A percentile compares a stretch with the other conserved stretches of the same genome.
Evolutionary conservation across 352 stramenopile species (phyloP).

Genomic region (Phytopythium sindhum): DNA sequence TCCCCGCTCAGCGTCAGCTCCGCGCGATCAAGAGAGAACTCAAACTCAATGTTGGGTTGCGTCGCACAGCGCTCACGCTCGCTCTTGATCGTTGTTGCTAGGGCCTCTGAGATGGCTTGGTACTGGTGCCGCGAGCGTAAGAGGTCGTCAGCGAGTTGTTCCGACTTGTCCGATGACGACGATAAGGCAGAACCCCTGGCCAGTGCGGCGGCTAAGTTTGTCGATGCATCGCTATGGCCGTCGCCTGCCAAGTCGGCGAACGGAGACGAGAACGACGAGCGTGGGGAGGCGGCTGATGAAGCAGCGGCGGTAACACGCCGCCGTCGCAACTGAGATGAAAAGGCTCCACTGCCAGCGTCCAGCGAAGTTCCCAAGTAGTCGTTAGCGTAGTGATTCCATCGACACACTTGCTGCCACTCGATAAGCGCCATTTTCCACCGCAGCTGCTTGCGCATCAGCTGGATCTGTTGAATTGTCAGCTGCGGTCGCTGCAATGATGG

Average conservation of each 20-base stretch:
- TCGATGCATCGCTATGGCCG: not conserved
- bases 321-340: constrained; percentile 40
- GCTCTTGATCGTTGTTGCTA: constrained; percentile 30
- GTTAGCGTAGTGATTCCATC: constrained; percentile 47
- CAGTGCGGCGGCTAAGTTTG: not conserved
- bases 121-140: constrained; percentile 41
- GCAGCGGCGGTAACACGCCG: not conserved
- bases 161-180: constrained; percentile 31
- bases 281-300: constrained; percentile 13
- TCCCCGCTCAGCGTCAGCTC: constrained; percentile 58
- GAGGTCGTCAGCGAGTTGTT: constrained; percentile 46
- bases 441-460: constrained; percentile 41
- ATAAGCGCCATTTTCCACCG: constrained; percentile 64
- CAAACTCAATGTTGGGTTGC: constrained; percentile 59
- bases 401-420: constrained; percentile 52
- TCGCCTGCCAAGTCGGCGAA: not conserved
- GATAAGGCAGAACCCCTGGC: not conserved
- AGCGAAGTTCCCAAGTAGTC: constrained; percentile 24
- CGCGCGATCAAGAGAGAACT: constrained; percentile 51
- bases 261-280: not conserved
- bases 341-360: constrained; percentile 15
- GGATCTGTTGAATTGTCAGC: constrained; percentile 37
- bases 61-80: constrained; percentile 34
- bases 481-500: not conserved
- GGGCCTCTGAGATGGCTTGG: constrained; percentile 37